Conservation (phyloP, 2,329 filamentous ascomycete genomes). For the Scedosporium aurantiacum region DNA sequence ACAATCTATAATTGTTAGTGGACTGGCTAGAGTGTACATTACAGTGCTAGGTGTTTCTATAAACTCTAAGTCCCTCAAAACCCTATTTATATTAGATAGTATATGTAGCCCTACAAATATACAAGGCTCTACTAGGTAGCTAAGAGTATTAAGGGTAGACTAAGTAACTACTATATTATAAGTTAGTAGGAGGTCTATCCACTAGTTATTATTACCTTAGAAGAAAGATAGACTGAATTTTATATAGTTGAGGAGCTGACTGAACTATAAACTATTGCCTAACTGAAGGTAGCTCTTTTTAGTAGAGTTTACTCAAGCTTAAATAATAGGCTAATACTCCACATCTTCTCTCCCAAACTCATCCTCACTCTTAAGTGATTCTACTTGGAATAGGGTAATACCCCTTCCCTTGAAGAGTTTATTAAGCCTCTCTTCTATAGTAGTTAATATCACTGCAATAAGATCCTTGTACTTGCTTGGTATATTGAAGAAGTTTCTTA, state of each 20-base stretch:
- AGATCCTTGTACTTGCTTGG: conserved; percentile 4
- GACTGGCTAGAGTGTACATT: background rate
- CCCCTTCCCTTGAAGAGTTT: conserved; percentile 5
- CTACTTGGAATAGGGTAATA: conserved; percentile 1
- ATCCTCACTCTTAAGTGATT: background rate
- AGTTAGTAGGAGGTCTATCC: conserved; percentile 1
- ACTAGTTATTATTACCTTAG: background rate
- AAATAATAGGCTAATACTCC: background rate
- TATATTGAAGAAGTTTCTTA: conserved; percentile 6
- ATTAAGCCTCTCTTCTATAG: conserved; percentile 2
- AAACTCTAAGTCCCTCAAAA: conserved; percentile 6
- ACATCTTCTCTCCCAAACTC: background rate
- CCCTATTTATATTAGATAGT: background rate
- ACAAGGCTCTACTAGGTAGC: background rate
- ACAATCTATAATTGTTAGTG: conserved; percentile 4
- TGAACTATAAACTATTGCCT: conserved; percentile 1
- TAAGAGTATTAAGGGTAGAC: background rate
- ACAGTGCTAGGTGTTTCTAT: background rate
- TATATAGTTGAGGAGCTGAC: background rate
- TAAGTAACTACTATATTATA: conserved; percentile 4
- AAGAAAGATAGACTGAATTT: conserved; percentile 6
- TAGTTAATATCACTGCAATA: background rate
- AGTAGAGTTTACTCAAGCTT: background rate
- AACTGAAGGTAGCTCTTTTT: background rate
- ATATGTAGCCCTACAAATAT: background rate